Evolutionary conservation across 2,329 filamentous ascomycete species (phyloP).

Genomic region (Fusarium floridanum): DNA sequence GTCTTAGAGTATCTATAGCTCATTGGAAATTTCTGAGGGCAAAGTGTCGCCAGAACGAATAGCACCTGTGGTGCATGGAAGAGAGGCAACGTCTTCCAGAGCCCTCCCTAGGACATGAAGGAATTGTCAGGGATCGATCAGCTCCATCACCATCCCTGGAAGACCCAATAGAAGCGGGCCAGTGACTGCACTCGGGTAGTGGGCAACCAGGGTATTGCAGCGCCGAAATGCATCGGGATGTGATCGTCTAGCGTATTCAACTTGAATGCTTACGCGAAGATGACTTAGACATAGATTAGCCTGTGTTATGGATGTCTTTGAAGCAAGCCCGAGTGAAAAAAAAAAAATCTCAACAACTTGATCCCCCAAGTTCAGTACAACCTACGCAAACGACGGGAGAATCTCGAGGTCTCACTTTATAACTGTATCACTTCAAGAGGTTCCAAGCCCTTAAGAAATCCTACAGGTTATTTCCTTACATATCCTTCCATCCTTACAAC

Average conservation of each 20-base stretch:
- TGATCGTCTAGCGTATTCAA: not conserved
- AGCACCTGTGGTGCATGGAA: not conserved
- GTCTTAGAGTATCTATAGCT: not conserved
- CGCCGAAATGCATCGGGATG: not conserved
- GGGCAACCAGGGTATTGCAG: not conserved
- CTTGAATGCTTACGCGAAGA: not conserved
- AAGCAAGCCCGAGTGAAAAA: no score
- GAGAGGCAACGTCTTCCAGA: not conserved
- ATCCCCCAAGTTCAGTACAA: not conserved
- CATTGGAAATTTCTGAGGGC: not conserved
- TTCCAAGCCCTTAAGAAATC: not conserved
- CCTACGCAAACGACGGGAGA: not conserved
- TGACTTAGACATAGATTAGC: not conserved
- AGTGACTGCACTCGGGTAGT: not conserved
- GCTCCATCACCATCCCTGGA: not conserved
- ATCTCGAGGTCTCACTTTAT: not conserved
- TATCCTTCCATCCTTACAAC: not conserved
- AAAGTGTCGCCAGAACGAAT: not conserved
- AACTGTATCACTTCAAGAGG: not conserved
- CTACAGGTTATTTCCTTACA: not conserved
- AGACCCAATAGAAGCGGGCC: not conserved
- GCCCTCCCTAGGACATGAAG: not conserved
- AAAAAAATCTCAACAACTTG: not conserved
- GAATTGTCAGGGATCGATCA: not conserved
- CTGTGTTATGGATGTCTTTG: not conserved